These are phyloP conservation scores for Chenopodium quinoa DNA, from an alignment of 148 eudicot species.

Conservation along the genomic window DNA sequence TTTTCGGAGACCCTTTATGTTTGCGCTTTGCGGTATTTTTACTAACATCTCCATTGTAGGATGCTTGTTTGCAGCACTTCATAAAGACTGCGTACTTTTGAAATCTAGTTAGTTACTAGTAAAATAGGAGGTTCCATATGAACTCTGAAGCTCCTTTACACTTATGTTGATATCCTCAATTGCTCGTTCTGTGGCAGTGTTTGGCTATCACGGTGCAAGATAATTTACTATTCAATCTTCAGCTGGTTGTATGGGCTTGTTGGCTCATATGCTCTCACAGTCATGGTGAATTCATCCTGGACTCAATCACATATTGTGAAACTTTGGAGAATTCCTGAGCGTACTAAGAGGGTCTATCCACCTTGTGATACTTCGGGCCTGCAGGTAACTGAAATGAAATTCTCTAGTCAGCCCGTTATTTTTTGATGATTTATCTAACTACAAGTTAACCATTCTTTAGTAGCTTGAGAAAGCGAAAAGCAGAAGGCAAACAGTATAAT, in stretches of 20 bases:
- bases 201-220: slow-evolving; percentile 72
- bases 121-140: background rate
- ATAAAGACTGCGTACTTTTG: background rate
- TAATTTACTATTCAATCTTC: slow-evolving; percentile 75
- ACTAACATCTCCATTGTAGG: background rate
- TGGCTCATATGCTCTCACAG: slow-evolving; percentile 85
- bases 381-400: slow-evolving; percentile 56
- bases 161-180: slow-evolving; percentile 21
- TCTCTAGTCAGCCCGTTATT: background rate
- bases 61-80: background rate
- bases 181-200: slow-evolving; percentile 45
- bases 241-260: slow-evolving; percentile 90
- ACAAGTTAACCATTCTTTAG: background rate
- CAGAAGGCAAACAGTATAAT: background rate
- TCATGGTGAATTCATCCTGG: slow-evolving; percentile 98
- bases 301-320: slow-evolving; percentile 79
- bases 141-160: background rate
- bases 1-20: background rate
- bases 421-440: background rate
- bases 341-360: slow-evolving; percentile 77
- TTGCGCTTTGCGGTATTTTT: background rate
- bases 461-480: background rate
- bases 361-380: slow-evolving; percentile 95
- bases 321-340: slow-evolving; percentile 79
- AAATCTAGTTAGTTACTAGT: background rate